These are phyloP conservation scores for Xylariaceae sp. DNA, from an alignment of 2,329 filamentous ascomycete species.

Conservation along the genomic window DNA sequence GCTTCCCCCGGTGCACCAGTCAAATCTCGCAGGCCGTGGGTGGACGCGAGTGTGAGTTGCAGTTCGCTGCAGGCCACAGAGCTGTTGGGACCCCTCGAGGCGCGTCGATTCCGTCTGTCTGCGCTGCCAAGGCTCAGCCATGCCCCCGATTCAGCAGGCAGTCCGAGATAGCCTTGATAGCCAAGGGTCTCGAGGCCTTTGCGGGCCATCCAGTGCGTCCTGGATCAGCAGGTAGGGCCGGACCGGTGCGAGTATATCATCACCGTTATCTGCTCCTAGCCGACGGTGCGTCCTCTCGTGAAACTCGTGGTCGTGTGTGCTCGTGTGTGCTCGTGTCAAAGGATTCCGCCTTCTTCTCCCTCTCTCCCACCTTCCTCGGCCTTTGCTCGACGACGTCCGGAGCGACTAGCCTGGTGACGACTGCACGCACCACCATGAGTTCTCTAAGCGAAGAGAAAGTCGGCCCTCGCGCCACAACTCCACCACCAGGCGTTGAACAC, in stretches of 20 bases:
- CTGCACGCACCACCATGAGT: conserved; percentile 14
- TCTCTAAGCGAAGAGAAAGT: conserved; percentile 23
- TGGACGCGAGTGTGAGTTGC: too few relatives aligned
- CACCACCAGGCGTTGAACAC: conserved; percentile 36
- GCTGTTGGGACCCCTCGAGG: too few relatives aligned
- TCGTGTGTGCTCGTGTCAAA: background rate
- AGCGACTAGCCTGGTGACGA: background rate
- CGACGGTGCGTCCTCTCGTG: background rate
- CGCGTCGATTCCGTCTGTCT: too few relatives aligned
- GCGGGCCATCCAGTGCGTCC: too few relatives aligned
- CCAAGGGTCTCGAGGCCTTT: too few relatives aligned
- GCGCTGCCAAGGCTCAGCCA: too few relatives aligned
- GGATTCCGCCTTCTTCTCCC: conserved; percentile 3
- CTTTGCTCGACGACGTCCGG: conserved; percentile 9
- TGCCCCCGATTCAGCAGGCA: too few relatives aligned
- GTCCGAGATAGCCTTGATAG: too few relatives aligned
- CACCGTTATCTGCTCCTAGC: conserved; percentile 7
- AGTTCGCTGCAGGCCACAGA: too few relatives aligned
- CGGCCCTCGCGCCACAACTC: conserved; percentile 9
- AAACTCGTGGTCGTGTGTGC: background rate
- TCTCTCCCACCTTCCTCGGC: conserved; percentile 12
- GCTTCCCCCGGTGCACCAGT: too few relatives aligned
- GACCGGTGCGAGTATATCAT: conserved; percentile 20
- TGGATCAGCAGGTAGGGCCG: too few relatives aligned
- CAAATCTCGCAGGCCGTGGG: too few relatives aligned